A percentile compares a stretch with the other conserved stretches of the same genome.
Evolutionary conservation across 1,284 basidiomycete genomes (phyloP).

Genomic region (Hymenochaete sp.): DNA sequence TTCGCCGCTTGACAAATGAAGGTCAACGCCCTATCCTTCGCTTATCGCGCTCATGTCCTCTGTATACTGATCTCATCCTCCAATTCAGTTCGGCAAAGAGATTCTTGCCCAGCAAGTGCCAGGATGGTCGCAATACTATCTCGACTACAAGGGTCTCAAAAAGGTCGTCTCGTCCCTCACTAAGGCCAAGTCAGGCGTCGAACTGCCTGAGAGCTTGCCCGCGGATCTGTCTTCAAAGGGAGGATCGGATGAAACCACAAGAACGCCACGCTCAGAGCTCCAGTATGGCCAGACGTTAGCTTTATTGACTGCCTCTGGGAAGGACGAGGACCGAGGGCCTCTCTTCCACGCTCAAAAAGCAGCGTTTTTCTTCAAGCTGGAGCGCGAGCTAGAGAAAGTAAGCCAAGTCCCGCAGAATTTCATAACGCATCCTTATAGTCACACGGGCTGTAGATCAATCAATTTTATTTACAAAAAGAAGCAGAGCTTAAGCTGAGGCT

Average conservation of each 20-base stretch:
- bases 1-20: background rate
- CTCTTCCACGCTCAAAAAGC: slow-evolving; percentile 92
- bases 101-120: slow-evolving; percentile 96
- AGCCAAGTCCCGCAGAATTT: background rate
- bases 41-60: slow-evolving; percentile 5
- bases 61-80: too few species aligned
- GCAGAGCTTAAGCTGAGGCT: slow-evolving; percentile 89
- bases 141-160: slow-evolving; percentile 98
- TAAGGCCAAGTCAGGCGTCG: slow-evolving; percentile 81
- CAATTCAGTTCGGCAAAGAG: slow-evolving; percentile 89
- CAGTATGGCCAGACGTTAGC: slow-evolving; percentile 21
- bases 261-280: background rate
- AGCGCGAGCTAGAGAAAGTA: slow-evolving; percentile 96
- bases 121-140: slow-evolving; percentile 93
- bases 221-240: slow-evolving; percentile 36
- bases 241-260: too few species aligned
- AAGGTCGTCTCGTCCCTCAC: slow-evolving; percentile 99
- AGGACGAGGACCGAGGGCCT: slow-evolving; percentile 60
- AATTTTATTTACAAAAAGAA: slow-evolving; percentile 98
- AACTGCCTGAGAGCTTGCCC: slow-evolving; percentile 80
- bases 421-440: background rate
- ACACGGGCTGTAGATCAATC: slow-evolving; percentile 72
- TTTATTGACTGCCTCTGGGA: slow-evolving; percentile 48
- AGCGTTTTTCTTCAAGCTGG: slow-evolving; percentile 98
- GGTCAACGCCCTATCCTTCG: slow-evolving; percentile 4